phyloP scores from a whole-genome alignment of 257 asterid species.

The Ilex aquifolium region DNA sequence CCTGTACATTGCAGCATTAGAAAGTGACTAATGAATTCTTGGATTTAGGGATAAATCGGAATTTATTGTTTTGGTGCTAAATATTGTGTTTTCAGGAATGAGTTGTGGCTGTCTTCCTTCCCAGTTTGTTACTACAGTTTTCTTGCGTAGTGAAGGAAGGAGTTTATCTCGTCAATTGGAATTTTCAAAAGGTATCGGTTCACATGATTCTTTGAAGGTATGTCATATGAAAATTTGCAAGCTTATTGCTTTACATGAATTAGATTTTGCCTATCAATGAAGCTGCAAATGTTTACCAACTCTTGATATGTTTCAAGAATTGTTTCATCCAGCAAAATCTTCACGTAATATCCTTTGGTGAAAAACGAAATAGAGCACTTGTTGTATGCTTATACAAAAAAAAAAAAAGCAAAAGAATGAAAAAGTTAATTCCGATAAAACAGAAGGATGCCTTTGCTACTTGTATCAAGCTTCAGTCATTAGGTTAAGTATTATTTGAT shows the following conservation, averaged over 20 bases:
- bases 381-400: no score
- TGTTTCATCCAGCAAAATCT: not conserved
- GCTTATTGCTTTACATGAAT: not conserved
- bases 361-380: not conserved
- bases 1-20: no score
- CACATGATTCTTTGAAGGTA: conserved; percentile 64
- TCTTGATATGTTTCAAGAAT: not conserved
- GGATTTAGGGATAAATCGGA: no score
- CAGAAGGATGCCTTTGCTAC: no score
- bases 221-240: not conserved
- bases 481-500: no score
- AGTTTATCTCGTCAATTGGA: conserved; percentile 25
- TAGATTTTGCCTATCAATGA: not conserved
- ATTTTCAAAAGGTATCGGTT: conserved; percentile 38
- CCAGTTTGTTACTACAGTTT: conserved; percentile 26
- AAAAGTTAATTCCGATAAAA: no score
- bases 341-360: not conserved
- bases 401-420: no score
- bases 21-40: no score
- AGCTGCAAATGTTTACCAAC: not conserved
- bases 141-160: conserved; percentile 27
- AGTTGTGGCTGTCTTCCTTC: conserved; percentile 36
- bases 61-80: not conserved
- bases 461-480: no score
- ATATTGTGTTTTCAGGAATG: conserved; percentile 44